phyloP scores from a whole-genome alignment of 805 yeast species.

The Barnettozyma sp. region DNA sequence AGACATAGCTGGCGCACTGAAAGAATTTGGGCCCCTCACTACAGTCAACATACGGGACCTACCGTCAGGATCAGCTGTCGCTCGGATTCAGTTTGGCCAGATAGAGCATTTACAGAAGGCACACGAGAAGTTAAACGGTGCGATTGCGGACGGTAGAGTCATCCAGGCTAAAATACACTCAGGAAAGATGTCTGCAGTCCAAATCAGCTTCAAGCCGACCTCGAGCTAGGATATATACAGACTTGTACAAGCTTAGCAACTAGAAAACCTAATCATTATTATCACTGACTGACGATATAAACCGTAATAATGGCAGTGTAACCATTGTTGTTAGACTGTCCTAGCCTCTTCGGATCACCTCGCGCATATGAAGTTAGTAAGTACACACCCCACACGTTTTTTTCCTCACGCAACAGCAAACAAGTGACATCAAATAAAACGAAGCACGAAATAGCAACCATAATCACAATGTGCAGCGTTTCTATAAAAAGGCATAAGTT shows the following conservation, averaged over 20 bases:
- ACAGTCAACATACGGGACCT: slow-evolving; percentile 28
- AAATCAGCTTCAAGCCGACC: background rate
- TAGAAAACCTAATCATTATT: no score
- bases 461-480: background rate
- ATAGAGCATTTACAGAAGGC: slow-evolving; percentile 28
- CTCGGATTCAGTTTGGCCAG: slow-evolving; percentile 30
- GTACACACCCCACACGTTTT: no score
- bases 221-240: background rate
- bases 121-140: slow-evolving; percentile 31
- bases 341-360: no score
- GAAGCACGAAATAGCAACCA: slow-evolving; percentile 1
- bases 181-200: slow-evolving; percentile 3
- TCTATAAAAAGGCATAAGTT: no score
- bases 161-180: slow-evolving; percentile 28
- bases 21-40: slow-evolving; percentile 20
- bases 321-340: no score
- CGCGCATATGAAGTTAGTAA: no score
- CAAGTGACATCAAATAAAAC: no score
- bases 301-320: no score
- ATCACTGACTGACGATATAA: no score
- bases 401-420: no score
- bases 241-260: background rate
- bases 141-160: slow-evolving; percentile 41
- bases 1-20: slow-evolving; percentile 26
- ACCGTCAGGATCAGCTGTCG: slow-evolving; percentile 34